phyloP scores from a whole-genome alignment of 306 rosid genomes.

The Lathyrus sativus region DNA sequence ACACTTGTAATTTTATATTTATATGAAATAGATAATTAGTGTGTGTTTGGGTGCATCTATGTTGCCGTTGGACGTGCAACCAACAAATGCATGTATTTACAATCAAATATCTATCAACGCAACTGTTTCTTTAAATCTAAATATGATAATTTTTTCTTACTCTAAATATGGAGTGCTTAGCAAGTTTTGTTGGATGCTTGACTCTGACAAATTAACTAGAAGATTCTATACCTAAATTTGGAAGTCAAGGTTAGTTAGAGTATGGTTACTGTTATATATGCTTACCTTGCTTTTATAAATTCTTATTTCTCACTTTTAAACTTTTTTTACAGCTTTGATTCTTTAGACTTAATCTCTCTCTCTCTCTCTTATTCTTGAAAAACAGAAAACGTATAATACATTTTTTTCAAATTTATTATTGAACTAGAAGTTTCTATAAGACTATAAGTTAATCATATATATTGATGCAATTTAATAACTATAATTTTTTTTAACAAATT shows the following conservation, averaged over 20 bases:
- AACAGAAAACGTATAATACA: not conserved
- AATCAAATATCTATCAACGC: constrained; percentile 3
- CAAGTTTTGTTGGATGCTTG: constrained; percentile 26
- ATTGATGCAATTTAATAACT: no score
- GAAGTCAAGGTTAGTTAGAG: not conserved
- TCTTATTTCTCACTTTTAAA: constrained; percentile 6
- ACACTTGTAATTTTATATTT: not conserved
- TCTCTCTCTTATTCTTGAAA: not conserved
- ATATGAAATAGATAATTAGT: not conserved
- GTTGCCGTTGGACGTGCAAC: not conserved
- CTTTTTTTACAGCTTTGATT: constrained; percentile 3
- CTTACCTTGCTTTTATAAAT: not conserved
- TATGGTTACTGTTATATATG: not conserved
- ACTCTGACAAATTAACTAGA: constrained; percentile 22
- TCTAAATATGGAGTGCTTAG: constrained; percentile 33
- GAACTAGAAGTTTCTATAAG: no score
- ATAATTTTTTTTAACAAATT: no score
- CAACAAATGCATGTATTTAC: constrained; percentile 5
- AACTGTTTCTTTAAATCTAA: not conserved
- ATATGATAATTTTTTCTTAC: not conserved
- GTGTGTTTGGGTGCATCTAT: not conserved
- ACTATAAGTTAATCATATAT: no score
- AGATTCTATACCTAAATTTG: constrained; percentile 28
- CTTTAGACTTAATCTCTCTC: not conserved
- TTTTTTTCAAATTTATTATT: no score